Conservation (phyloP, 306 rosid genomes). For the Sicyos baderoa region DNA sequence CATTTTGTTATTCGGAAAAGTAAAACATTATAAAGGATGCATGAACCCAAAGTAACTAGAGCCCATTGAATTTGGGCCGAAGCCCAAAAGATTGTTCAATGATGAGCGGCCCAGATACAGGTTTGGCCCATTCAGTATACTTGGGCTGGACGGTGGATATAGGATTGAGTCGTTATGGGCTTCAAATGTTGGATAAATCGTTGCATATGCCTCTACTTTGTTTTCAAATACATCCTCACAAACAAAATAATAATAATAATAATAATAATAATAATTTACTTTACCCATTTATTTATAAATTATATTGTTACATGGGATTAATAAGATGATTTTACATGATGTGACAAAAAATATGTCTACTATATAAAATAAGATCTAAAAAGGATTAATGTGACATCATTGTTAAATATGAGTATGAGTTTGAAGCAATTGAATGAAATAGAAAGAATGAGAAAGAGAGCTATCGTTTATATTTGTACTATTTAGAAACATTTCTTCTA, state of each 20-base stretch:
- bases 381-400: neutral
- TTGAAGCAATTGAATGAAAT: no score
- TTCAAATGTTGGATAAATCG: neutral
- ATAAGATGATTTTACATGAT: neutral
- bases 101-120: neutral
- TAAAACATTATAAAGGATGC: no score
- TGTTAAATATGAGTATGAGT: neutral
- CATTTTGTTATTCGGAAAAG: no score
- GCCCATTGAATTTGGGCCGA: neutral
- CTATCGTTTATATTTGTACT: no score
- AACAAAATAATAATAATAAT: neutral
- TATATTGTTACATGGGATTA: neutral
- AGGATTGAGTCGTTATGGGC: neutral
- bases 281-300: neutral
- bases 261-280: no score
- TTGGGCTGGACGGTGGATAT: neutral
- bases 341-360: neutral
- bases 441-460: no score
- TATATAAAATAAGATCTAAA: neutral
- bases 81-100: neutral
- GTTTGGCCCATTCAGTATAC: neutral
- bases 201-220: neutral
- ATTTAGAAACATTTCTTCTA: no score
- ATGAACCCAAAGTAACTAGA: neutral
- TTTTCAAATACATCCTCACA: neutral